Conservation (phyloP, 495 filamentous ascomycete genomes). For the Pyrenopolyporus hunteri region DNA sequence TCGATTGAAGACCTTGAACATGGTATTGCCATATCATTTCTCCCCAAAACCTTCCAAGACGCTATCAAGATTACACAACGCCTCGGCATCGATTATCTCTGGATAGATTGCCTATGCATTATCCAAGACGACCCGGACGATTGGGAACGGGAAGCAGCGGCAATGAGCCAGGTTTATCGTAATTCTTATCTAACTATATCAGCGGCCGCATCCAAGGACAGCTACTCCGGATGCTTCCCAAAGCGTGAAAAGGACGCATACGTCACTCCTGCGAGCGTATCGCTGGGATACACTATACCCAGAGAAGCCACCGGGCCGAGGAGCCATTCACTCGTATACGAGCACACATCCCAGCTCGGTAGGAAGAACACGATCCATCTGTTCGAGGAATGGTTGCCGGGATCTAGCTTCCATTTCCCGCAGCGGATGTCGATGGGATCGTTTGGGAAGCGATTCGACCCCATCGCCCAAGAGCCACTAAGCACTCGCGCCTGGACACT, state of each 20-base stretch:
- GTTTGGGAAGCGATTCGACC: constrained; percentile 20
- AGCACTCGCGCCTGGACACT: constrained; percentile 39
- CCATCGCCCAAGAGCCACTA: constrained; percentile 30
- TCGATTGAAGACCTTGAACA: constrained; percentile 11
- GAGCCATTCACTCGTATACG: constrained; percentile 10
- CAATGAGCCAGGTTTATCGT: constrained; percentile 41
- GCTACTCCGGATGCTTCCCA: constrained; percentile 10
- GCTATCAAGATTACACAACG: constrained; percentile 20
- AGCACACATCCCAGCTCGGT: neutral
- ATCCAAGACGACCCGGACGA: constrained; percentile 43
- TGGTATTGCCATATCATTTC: constrained; percentile 22
- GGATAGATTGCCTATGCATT: constrained; percentile 49
- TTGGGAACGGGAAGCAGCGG: constrained; percentile 38
- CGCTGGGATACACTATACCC: constrained; percentile 3
- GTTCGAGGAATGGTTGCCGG: constrained; percentile 28
- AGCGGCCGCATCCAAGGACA: constrained; percentile 22
- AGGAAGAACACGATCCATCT: constrained; percentile 8
- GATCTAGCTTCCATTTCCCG: constrained; percentile 24
- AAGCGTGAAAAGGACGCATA: constrained; percentile 16
- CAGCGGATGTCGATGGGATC: constrained; percentile 6
- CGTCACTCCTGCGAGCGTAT: constrained; percentile 10
- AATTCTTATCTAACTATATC: constrained; percentile 38
- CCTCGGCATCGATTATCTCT: constrained; percentile 41
- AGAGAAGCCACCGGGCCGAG: constrained; percentile 15
- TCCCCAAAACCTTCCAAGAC: constrained; percentile 29